These are phyloP conservation scores for Penicillium malachiteum DNA, from an alignment of 495 filamentous ascomycete species.

Conservation along the genomic window DNA sequence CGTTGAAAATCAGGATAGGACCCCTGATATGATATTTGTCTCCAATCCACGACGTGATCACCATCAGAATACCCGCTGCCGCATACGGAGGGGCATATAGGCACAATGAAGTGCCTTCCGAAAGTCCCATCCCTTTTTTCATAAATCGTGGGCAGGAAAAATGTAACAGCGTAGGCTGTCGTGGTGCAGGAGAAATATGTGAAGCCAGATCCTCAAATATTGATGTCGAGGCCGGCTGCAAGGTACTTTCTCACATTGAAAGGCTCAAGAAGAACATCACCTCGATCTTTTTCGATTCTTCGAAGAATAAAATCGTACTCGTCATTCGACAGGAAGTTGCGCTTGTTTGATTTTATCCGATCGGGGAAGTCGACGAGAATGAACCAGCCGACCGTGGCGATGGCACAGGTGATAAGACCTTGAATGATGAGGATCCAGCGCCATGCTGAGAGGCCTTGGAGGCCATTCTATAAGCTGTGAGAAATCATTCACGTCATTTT, in stretches of 20 bases:
- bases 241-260: conserved; percentile 35
- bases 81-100: conserved; percentile 45
- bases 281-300: conserved; percentile 37
- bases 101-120: conserved; percentile 38
- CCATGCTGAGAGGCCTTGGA: conserved; percentile 15
- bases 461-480: conserved; percentile 18
- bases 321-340: conserved; percentile 36
- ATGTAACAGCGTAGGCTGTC: conserved; percentile 49
- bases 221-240: conserved; percentile 25
- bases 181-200: conserved; percentile 48
- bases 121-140: conserved; percentile 47
- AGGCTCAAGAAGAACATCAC: conserved; percentile 28
- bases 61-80: conserved; percentile 38
- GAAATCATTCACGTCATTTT: not conserved
- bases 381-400: conserved; percentile 34
- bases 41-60: conserved; percentile 35
- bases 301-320: conserved; percentile 38
- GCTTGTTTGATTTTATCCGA: conserved; percentile 23
- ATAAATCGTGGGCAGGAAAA: conserved; percentile 55
- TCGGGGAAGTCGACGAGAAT: conserved; percentile 53
- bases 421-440: conserved; percentile 27
- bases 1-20: conserved; percentile 51
- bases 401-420: conserved; percentile 30
- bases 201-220: conserved; percentile 42
- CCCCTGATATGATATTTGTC: conserved; percentile 52